Evolutionary conservation across 768 basidiomycete genomes (phyloP).

Genomic region (Hortiboletus flavorubellus): DNA sequence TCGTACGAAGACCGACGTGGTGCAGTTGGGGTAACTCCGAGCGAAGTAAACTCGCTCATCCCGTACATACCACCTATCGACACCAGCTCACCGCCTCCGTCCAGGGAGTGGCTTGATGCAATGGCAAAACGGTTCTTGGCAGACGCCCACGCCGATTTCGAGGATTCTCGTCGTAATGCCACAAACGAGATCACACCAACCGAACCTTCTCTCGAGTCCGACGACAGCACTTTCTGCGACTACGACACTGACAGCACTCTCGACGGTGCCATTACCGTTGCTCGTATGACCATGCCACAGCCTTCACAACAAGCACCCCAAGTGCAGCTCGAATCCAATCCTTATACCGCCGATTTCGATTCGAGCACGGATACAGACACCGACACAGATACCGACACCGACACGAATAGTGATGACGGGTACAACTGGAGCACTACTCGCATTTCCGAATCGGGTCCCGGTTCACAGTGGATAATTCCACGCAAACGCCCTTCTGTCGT

Average conservation of each 20-base stretch:
- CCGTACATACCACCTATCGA: conserved; percentile 25
- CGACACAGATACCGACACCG: conserved; percentile 15
- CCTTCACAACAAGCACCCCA: background rate
- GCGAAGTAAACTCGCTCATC: conserved; percentile 27
- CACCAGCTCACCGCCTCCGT: conserved; percentile 13
- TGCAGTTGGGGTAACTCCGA: conserved; percentile 20
- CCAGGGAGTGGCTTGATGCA: conserved; percentile 18
- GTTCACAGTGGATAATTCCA: conserved; percentile 18
- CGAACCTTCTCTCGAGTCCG: background rate
- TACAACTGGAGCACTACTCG: conserved; percentile 10
- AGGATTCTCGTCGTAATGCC: background rate
- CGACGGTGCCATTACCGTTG: background rate
- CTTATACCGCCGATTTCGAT: conserved; percentile 5
- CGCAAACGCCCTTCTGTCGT: conserved; percentile 22
- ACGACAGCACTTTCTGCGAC: conserved; percentile 16
- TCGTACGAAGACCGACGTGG: conserved; percentile 27
- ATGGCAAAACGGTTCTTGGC: conserved; percentile 15
- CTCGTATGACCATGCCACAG: background rate
- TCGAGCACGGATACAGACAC: conserved; percentile 10
- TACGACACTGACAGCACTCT: conserved; percentile 23
- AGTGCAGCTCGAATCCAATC: conserved; percentile 4
- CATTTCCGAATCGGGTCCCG: conserved; percentile 9
- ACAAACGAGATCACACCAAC: background rate
- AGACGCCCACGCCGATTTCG: conserved; percentile 13
- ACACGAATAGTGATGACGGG: conserved; percentile 14